Percentiles rank a stretch among this genome's conserved stretches.
phyloP scores from a whole-genome alignment of 2,329 filamentous ascomycete genomes.

The Penicillium hordei region DNA sequence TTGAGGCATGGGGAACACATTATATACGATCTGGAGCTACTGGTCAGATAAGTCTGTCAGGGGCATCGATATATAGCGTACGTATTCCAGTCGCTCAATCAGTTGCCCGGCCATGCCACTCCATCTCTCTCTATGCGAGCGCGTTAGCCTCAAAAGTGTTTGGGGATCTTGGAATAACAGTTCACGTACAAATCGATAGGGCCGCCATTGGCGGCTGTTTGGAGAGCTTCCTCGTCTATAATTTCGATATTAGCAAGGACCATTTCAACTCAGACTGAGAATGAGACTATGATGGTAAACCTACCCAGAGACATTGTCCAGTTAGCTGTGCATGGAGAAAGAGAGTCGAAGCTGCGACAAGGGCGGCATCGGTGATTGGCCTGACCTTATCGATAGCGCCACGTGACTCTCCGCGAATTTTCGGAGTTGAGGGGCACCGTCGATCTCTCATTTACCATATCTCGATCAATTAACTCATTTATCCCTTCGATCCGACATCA shows the following conservation, averaged over 20 bases:
- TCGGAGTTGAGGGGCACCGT: constrained; percentile 23
- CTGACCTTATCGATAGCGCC: constrained; percentile 24
- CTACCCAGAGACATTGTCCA: constrained; percentile 36
- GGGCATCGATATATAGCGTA: constrained; percentile 31
- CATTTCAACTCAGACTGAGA: not conserved
- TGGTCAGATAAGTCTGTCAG: constrained; percentile 7
- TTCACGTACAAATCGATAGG: constrained; percentile 57
- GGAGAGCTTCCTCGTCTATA: constrained; percentile 54
- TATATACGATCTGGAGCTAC: constrained; percentile 65
- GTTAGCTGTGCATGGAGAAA: constrained; percentile 15
- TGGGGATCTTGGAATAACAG: constrained; percentile 2
- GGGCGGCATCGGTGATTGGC: constrained; percentile 20
- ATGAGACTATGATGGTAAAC: constrained; percentile 10
- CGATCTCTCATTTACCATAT: constrained; percentile 13
- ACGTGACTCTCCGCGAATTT: constrained; percentile 27
- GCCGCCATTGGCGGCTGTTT: constrained; percentile 58
- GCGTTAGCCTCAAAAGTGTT: constrained; percentile 33
- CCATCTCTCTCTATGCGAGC: constrained; percentile 63
- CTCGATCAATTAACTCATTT: constrained; percentile 8
- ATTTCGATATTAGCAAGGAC: constrained; percentile 6
- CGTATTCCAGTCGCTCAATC: constrained; percentile 67
- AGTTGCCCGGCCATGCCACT: constrained; percentile 64
- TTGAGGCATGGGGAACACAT: constrained; percentile 71
- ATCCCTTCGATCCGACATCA: constrained; percentile 19
- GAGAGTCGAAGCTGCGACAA: constrained; percentile 17